A percentile compares a stretch with the other conserved stretches of the same genome.
phyloP scores from a whole-genome alignment of 805 yeast species.

The Diddensiella santjacobensis region DNA sequence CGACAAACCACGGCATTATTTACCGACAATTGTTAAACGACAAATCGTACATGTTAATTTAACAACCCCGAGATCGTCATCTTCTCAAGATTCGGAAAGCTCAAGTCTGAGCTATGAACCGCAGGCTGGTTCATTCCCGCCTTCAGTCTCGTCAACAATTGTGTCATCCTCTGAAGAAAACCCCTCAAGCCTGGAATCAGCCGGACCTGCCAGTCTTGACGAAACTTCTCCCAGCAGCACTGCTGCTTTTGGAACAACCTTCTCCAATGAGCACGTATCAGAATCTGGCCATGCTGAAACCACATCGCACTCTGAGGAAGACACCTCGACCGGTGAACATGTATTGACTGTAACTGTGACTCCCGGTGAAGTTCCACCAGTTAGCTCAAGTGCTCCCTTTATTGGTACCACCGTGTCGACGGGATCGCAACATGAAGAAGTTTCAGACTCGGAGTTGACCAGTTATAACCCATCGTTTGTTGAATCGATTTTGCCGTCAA shows the following conservation, averaged over 20 bases:
- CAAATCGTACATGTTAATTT: slow-evolving; percentile 20
- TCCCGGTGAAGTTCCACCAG: slow-evolving; percentile 1
- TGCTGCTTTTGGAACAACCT: not conserved
- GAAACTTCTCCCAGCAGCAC: not conserved
- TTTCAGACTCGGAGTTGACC: not conserved
- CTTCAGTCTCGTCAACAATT: not conserved
- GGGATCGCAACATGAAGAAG: not conserved
- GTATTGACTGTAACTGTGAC: slow-evolving; percentile 4
- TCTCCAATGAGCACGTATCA: not conserved
- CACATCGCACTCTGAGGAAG: too few relatives aligned
- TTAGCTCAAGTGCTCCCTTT: not conserved
- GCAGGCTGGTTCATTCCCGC: not conserved
- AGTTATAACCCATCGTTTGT: not conserved
- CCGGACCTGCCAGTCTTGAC: not conserved
- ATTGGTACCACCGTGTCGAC: too few relatives aligned
- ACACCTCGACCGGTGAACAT: too few relatives aligned
- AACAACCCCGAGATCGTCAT: slow-evolving; percentile 11
- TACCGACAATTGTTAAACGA: slow-evolving; percentile 17
- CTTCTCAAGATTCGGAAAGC: slow-evolving; percentile 1
- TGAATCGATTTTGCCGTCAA: not conserved
- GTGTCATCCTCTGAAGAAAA: not conserved
- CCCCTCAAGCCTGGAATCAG: not conserved
- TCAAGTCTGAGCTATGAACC: slow-evolving; percentile 2
- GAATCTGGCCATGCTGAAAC: too few relatives aligned
- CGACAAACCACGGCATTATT: slow-evolving; percentile 19